phyloP scores from a whole-genome alignment of 179 eudicot genomes.

The Silene coronaria region DNA sequence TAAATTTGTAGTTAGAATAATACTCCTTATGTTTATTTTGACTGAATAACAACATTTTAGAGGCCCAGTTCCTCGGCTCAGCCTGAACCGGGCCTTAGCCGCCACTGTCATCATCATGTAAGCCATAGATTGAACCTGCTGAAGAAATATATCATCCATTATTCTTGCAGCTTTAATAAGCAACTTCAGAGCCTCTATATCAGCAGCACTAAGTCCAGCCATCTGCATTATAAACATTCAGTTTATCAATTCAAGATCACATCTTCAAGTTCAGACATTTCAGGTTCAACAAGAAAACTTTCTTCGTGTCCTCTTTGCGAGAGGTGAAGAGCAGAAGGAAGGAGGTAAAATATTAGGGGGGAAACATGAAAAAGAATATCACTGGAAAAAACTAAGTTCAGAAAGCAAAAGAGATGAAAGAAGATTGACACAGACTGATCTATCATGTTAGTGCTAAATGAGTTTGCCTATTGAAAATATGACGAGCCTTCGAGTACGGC shows the following conservation, averaged over 20 bases:
- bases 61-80: too few species aligned
- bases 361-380: not conserved
- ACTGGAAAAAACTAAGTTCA: not conserved
- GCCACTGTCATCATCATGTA: not conserved
- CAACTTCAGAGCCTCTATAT: constrained; percentile 62
- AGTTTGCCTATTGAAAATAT: not conserved
- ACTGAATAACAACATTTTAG: too few species aligned
- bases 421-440: not conserved
- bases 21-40: too few species aligned
- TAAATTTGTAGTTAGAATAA: too few species aligned
- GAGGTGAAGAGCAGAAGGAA: not conserved
- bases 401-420: not conserved
- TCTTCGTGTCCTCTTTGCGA: not conserved
- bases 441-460: not conserved
- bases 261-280: not conserved
- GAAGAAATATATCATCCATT: constrained; percentile 69
- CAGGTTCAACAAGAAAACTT: not conserved
- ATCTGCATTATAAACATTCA: constrained; percentile 44
- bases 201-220: constrained; percentile 51
- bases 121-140: constrained; percentile 48
- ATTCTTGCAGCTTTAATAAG: constrained; percentile 61
- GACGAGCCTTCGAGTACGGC: not conserved
- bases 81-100: too few species aligned
- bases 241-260: not conserved
- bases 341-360: not conserved